A percentile compares a stretch with the other conserved stretches of the same genome.
These are phyloP conservation scores for Alternaria arborescens DNA, from an alignment of 2,329 filamentous ascomycete genomes.

Conservation along the genomic window DNA sequence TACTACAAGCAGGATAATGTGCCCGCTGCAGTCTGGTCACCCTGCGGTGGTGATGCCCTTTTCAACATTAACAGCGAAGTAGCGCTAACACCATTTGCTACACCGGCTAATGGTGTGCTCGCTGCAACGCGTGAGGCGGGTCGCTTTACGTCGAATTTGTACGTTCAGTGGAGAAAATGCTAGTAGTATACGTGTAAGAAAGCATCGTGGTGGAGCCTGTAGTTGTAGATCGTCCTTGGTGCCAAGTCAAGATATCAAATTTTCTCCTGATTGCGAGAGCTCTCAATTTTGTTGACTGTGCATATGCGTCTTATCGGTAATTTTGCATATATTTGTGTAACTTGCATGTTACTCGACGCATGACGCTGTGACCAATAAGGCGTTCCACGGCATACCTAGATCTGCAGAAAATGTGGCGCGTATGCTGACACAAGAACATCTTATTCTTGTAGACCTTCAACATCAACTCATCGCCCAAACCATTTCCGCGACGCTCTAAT, in stretches of 20 bases:
- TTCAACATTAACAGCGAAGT: slow-evolving; percentile 47
- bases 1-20: slow-evolving; percentile 58
- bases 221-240: not conserved
- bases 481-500: not conserved
- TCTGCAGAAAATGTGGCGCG: not conserved
- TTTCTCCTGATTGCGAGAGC: not conserved
- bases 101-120: slow-evolving; percentile 34
- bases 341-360: not conserved
- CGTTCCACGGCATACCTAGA: not conserved
- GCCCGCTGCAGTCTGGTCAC: slow-evolving; percentile 38
- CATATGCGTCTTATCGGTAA: not conserved
- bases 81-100: slow-evolving; percentile 36
- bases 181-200: slow-evolving; percentile 16
- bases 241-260: not conserved
- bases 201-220: not conserved
- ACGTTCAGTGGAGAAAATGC: slow-evolving; percentile 47
- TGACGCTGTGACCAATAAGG: not conserved
- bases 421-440: not conserved
- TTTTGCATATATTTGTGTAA: not conserved
- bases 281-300: not conserved
- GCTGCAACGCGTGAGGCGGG: slow-evolving; percentile 37
- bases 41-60: slow-evolving; percentile 37
- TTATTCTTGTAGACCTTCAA: not conserved
- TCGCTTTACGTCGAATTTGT: slow-evolving; percentile 37
- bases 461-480: not conserved